Evolutionary conservation across 345 rosid species (phyloP), one percentile per base, ranked within the genome.

Genomic region (Mercurialis annua): DNA sequence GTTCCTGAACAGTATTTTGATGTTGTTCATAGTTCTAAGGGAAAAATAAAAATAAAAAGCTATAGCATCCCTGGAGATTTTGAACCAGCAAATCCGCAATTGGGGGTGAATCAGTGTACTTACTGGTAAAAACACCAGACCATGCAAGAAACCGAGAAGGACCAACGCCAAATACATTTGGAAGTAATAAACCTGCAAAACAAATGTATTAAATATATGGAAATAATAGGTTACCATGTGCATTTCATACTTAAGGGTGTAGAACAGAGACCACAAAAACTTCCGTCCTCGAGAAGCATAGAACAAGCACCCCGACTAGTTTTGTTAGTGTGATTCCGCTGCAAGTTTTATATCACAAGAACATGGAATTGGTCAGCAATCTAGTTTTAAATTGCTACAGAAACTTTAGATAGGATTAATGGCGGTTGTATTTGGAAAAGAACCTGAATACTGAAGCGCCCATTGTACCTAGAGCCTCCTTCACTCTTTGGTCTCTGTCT

Each of bases 361-460:
- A 51, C 10, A 65, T 20, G 65, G 18, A 20, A 15, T 21, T 59
- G 15, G 33, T 20, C 27, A 34, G 6, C 8, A 4, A 7, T 29
- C 16, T 33, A 2, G 17, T 64, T 16, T 10, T 23, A n/a, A 26
- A 34, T 38, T 21, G 46, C n/a, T 46, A 21, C 20, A 65, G 14
- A 50, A 29, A 55, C 0, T 51, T 29, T 1, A 66, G 21, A 26
- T 0, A 11, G 24, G 59, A 52, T 24, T 53, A 50, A 53, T 2
- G 27, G 34, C 5, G 24, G 21, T 21, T 31, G 31, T 31, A 30
- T 34, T 34, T 18, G 12, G 38, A 57, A 49, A 50, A 40, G 26
- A 65, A 89, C 97, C 99, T 94, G 87, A 94, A 94, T 52, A 94
- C 99, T 26, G 99, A 94, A 75, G 98, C 92, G 43, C 99, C 99